Conservation (phyloP, 768 basidiomycete genomes). For the Dictyophora rubrovolvata region DNA sequence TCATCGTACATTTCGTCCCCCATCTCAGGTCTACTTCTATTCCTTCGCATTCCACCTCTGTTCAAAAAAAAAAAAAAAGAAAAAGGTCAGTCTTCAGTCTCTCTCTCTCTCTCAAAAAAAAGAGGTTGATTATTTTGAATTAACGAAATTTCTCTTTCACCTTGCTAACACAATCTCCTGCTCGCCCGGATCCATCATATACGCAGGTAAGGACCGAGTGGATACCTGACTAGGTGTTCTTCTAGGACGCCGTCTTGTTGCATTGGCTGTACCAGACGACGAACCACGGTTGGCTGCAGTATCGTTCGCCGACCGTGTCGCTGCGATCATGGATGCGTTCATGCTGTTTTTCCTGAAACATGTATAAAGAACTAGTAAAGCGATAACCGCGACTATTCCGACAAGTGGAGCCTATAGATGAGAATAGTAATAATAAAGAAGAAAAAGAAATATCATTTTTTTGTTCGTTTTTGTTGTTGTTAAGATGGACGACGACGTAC, state of each 20-base stretch:
- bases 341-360: background rate
- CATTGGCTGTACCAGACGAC: slow-evolving; percentile 9
- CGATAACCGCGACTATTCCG: background rate
- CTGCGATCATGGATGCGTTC: background rate
- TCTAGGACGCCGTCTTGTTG: slow-evolving; percentile 22
- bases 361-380: background rate
- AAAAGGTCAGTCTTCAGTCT: background rate
- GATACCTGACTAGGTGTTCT: slow-evolving; percentile 76
- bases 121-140: no score
- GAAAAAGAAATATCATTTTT: background rate
- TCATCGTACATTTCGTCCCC: background rate
- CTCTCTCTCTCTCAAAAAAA: no score
- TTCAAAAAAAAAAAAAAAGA: background rate
- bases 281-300: background rate
- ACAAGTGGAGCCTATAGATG: slow-evolving; percentile 6
- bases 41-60: background rate
- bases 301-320: background rate
- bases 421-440: background rate
- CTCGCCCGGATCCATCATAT: slow-evolving; percentile 79
- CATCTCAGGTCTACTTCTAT: background rate
- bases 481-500: background rate
- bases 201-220: slow-evolving; percentile 64
- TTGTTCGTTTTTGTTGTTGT: no score
- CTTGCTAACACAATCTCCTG: slow-evolving; percentile 63
- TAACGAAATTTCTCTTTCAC: slow-evolving; percentile 20